phyloP scores from a whole-genome alignment of 805 yeast species.

The Scheffersomyces lignosus region DNA sequence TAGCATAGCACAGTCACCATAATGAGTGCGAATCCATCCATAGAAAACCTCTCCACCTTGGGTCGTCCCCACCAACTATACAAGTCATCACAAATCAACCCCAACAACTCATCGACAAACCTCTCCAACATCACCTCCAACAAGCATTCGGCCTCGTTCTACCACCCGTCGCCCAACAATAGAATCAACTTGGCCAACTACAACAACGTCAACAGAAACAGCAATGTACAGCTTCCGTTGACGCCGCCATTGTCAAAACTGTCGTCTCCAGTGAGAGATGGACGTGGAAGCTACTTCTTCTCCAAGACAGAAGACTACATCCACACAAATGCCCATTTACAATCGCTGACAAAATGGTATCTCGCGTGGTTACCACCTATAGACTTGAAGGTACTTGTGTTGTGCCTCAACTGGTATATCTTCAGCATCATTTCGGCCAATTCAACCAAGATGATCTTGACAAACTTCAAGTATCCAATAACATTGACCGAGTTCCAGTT shows the following conservation, averaged over 20 bases:
- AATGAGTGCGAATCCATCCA: conserved; percentile 14
- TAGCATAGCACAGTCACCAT: too few relatives aligned
- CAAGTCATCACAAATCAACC: conserved; percentile 28
- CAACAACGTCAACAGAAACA: conserved; percentile 11
- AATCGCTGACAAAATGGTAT: neutral
- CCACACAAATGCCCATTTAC: neutral
- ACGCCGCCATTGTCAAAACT: conserved; percentile 37
- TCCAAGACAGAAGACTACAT: neutral
- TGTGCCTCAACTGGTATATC: conserved; percentile 80
- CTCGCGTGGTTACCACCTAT: conserved; percentile 21
- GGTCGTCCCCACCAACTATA: conserved; percentile 4
- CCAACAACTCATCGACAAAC: conserved; percentile 37
- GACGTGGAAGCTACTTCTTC: conserved; percentile 1
- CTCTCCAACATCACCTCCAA: conserved; percentile 21
- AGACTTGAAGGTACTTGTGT: conserved; percentile 20
- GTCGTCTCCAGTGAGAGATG: conserved; percentile 31
- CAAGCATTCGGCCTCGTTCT: conserved; percentile 3
- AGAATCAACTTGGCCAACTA: conserved; percentile 11
- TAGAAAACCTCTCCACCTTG: conserved; percentile 14
- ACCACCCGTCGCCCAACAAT: conserved; percentile 20
- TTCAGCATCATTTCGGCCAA: conserved; percentile 80
- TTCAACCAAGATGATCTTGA: conserved; percentile 74
- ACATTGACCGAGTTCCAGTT: conserved; percentile 89
- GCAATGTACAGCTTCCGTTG: conserved; percentile 18
- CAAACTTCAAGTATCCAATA: conserved; percentile 74